These are phyloP conservation scores for Aphanomyces invadans DNA, from an alignment of 352 stramenopile genomes.

Conservation along the genomic window DNA sequence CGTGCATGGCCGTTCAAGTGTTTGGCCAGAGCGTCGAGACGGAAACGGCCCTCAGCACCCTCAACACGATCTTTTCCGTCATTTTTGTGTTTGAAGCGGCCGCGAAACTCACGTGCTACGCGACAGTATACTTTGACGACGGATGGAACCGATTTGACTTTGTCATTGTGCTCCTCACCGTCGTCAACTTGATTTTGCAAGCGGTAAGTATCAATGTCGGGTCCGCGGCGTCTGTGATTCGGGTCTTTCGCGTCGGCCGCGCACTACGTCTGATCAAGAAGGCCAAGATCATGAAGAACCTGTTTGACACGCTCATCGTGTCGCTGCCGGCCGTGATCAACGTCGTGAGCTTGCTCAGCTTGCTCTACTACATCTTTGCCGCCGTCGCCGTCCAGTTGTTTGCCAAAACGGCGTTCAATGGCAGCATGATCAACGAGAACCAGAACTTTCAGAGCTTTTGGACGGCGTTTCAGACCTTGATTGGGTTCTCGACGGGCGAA, in stretches of 20 bases:
- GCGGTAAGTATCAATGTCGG: constrained; percentile 45
- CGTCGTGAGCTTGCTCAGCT: constrained; percentile 80
- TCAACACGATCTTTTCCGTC: constrained; percentile 82
- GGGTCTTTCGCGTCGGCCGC: constrained; percentile 85
- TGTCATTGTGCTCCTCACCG: constrained; percentile 49
- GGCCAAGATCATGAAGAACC: constrained; percentile 85
- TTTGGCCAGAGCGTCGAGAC: constrained; percentile 73
- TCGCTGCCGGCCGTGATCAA: constrained; percentile 65
- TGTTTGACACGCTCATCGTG: constrained; percentile 84
- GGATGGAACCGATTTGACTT: constrained; percentile 88
- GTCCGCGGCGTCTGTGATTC: constrained; percentile 71
- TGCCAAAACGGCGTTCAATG: constrained; percentile 59
- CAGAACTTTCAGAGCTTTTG: constrained; percentile 90
- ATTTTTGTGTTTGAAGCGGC: constrained; percentile 85
- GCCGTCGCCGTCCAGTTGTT: constrained; percentile 87
- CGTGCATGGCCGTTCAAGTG: constrained; percentile 81
- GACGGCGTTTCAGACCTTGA: constrained; percentile 81
- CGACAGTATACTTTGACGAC: constrained; percentile 73
- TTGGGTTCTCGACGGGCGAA: constrained; percentile 89
- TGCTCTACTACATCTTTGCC: constrained; percentile 82
- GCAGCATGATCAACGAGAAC: constrained; percentile 69
- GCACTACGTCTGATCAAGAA: constrained; percentile 78
- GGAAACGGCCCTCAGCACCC: constrained; percentile 37
- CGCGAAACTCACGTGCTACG: constrained; percentile 80
- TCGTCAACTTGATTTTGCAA: constrained; percentile 55